Evolutionary conservation across 805 yeast species (phyloP).

Genomic region (Myxozyma nipponensis): DNA sequence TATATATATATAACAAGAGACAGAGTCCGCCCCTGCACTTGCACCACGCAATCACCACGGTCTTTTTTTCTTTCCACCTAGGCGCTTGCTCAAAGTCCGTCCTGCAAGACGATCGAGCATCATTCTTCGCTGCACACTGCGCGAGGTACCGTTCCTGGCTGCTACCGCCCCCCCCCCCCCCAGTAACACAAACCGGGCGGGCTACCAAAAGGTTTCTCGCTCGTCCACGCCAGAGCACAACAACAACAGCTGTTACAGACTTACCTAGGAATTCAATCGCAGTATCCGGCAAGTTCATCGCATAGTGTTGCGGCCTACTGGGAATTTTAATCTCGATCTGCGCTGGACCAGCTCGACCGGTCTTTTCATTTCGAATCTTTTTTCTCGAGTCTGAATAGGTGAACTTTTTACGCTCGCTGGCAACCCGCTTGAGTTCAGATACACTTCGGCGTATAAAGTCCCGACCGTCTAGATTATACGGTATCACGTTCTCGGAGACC

Average conservation of each 20-base stretch:
- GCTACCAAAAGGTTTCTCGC: no score
- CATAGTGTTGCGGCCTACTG: conserved; percentile 60
- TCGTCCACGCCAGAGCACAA: neutral
- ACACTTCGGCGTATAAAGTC: conserved; percentile 53
- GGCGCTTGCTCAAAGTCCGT: no score
- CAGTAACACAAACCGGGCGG: neutral
- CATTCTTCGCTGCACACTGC: no score
- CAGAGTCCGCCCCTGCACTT: no score
- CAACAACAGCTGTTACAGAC: conserved; percentile 2
- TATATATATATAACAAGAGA: no score
- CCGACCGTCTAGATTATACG: conserved; percentile 77
- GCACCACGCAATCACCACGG: no score
- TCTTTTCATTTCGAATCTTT: conserved; percentile 39
- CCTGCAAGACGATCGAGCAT: no score
- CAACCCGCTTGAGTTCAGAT: conserved; percentile 19
- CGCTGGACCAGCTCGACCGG: conserved; percentile 31
- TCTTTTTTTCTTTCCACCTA: no score
- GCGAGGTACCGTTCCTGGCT: neutral
- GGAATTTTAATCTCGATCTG: conserved; percentile 42
- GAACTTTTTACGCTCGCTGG: neutral
- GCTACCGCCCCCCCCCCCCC: neutral
- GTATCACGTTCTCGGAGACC: conserved; percentile 46
- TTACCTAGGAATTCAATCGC: conserved; percentile 63
- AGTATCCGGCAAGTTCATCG: conserved; percentile 93
- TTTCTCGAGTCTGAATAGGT: conserved; percentile 28